phyloP scores from a whole-genome alignment of 2,329 filamentous ascomycete genomes.

The Aspergillus japonicus region DNA sequence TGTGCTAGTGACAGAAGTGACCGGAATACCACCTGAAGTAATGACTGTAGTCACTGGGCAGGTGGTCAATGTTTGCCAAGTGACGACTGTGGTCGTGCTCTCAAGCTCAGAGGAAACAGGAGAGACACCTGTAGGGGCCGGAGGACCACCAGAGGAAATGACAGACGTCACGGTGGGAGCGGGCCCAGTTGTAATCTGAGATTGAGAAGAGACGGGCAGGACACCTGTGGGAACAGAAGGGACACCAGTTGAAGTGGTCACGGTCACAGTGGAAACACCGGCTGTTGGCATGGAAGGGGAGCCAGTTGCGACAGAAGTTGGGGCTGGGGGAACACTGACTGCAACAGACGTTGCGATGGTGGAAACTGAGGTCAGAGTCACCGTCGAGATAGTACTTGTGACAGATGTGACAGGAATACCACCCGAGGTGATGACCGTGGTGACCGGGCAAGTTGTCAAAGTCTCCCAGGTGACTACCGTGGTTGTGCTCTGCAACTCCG shows the following conservation, averaged over 20 bases:
- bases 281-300: background rate
- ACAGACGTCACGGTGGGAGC: background rate
- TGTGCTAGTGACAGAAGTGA: conserved; percentile 56
- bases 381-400: conserved; percentile 11
- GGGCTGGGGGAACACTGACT: conserved; percentile 1
- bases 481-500: conserved; percentile 2
- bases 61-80: conserved; percentile 31
- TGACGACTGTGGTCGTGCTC: conserved; percentile 12
- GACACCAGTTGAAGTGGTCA: background rate
- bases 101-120: background rate
- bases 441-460: conserved; percentile 15
- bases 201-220: background rate
- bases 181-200: background rate
- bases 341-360: conserved; percentile 7
- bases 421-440: conserved; percentile 10
- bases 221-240: background rate
- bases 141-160: background rate
- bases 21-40: conserved; percentile 50
- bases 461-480: conserved; percentile 18
- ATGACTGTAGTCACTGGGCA: conserved; percentile 34
- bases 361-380: conserved; percentile 10
- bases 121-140: conserved; percentile 1
- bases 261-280: background rate
- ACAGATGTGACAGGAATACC: conserved; percentile 7
- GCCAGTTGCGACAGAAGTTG: background rate